phyloP scores from a whole-genome alignment of 768 basidiomycete genomes.

The Podaxis pistillaris region DNA sequence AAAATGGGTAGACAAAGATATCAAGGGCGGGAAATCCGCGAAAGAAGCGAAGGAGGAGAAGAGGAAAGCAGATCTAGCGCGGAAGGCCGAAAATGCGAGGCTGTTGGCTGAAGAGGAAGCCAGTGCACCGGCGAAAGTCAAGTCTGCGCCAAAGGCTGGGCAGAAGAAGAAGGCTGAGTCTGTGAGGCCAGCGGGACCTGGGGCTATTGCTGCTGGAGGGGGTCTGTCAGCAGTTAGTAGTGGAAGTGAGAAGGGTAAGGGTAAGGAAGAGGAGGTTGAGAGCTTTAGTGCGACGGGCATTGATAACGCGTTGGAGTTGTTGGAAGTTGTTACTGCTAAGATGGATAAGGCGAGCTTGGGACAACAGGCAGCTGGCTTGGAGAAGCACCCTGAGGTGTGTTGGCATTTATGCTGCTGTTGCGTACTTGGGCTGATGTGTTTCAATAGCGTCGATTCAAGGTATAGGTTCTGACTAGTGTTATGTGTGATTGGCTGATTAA shows the following conservation, averaged over 20 bases:
- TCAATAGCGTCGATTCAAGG: slow-evolving; percentile 84
- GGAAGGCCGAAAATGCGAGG: slow-evolving; percentile 84
- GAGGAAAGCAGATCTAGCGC: slow-evolving; percentile 73
- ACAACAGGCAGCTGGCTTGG: slow-evolving; percentile 80
- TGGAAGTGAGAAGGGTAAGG: slow-evolving; percentile 25
- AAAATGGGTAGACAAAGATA: slow-evolving; percentile 62
- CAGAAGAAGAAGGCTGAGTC: slow-evolving; percentile 49
- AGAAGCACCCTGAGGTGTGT: slow-evolving; percentile 88
- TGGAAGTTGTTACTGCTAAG: slow-evolving; percentile 88
- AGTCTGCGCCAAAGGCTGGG: slow-evolving; percentile 62
- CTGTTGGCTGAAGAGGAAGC: slow-evolving; percentile 90
- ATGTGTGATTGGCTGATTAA: neutral
- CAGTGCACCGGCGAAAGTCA: slow-evolving; percentile 51
- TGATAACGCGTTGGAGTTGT: slow-evolving; percentile 85
- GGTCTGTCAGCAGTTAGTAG: slow-evolving; percentile 30
- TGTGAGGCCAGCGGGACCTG: slow-evolving; percentile 74
- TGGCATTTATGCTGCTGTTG: slow-evolving; percentile 1
- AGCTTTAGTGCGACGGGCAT: slow-evolving; percentile 83
- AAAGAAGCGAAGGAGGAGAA: slow-evolving; percentile 80
- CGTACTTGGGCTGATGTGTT: slow-evolving; percentile 7
- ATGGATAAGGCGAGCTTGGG: slow-evolving; percentile 92
- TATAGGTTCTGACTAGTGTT: slow-evolving; percentile 20
- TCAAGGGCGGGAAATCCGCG: slow-evolving; percentile 57
- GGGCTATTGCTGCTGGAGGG: slow-evolving; percentile 78
- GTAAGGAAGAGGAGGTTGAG: slow-evolving; percentile 46